Conservation (phyloP, 2,329 filamentous ascomycete genomes). For the Exophiala viscosa region DNA sequence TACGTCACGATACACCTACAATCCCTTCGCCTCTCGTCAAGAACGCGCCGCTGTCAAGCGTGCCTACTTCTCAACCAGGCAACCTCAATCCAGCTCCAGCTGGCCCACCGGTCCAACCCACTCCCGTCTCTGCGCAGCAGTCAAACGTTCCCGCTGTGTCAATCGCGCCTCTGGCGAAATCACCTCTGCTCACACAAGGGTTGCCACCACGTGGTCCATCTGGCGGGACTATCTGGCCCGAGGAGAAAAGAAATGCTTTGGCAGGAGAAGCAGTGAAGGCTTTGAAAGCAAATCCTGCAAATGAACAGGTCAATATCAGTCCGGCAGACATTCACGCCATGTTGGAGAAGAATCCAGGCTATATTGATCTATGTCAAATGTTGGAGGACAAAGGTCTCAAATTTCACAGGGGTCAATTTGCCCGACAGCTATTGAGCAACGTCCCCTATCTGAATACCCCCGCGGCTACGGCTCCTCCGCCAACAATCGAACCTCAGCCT, state of each 20-base stretch:
- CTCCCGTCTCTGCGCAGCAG: neutral
- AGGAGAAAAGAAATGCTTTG: conserved; percentile 46
- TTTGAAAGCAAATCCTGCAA: conserved; percentile 42
- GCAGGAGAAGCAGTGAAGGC: conserved; percentile 49
- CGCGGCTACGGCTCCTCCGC: neutral
- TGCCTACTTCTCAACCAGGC: neutral
- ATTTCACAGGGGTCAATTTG: conserved; percentile 53
- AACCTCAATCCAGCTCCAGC: neutral
- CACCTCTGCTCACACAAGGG: conserved; percentile 9
- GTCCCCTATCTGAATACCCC: conserved; percentile 30
- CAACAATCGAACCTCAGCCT: neutral
- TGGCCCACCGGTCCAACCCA: neutral
- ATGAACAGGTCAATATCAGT: conserved; percentile 38
- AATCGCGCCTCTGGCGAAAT: neutral
- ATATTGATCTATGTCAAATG: conserved; percentile 53
- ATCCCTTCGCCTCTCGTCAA: neutral
- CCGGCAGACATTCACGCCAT: conserved; percentile 43
- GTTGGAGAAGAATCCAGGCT: conserved; percentile 53
- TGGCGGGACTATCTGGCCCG: conserved; percentile 48
- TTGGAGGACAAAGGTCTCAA: conserved; percentile 49
- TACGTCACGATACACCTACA: neutral
- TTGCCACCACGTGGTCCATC: conserved; percentile 1
- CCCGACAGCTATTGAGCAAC: conserved; percentile 44
- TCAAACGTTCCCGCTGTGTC: neutral
- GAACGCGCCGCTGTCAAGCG: neutral